These are phyloP conservation scores for Nannizziopsis barbatae DNA, from an alignment of 2,329 filamentous ascomycete species.

Conservation along the genomic window DNA sequence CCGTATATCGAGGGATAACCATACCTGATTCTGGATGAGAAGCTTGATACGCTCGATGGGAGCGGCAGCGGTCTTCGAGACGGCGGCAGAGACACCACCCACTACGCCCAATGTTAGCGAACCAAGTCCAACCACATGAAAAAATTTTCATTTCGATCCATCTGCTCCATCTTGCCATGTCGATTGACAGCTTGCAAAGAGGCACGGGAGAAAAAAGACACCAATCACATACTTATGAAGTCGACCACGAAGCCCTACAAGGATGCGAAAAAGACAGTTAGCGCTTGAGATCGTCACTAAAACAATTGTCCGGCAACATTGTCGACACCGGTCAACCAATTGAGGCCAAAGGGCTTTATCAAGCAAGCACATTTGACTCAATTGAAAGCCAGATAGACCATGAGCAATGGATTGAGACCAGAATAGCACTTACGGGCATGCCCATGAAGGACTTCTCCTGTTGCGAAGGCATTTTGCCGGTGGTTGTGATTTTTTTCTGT, in stretches of 20 bases:
- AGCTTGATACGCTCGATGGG: conserved; percentile 99
- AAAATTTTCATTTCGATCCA: conserved; percentile 1
- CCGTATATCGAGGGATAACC: neutral
- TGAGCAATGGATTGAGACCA: neutral
- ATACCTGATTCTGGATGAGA: conserved; percentile 99
- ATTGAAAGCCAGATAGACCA: neutral
- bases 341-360: neutral
- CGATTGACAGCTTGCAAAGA: neutral
- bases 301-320: conserved; percentile 11
- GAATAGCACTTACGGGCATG: conserved; percentile 36
- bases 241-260: conserved; percentile 83
- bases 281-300: conserved; percentile 9
- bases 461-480: conserved; percentile 40
- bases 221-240: conserved; percentile 80
- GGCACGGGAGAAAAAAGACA: neutral
- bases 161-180: neutral
- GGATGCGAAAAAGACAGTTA: conserved; percentile 23
- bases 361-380: neutral
- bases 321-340: conserved; percentile 11
- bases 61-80: conserved; percentile 99
- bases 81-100: conserved; percentile 99
- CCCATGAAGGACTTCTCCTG: conserved; percentile 45
- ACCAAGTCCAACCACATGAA: neutral
- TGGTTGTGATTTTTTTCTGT: conserved; percentile 3
- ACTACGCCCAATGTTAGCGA: conserved; percentile 46